phyloP scores from a whole-genome alignment of 83 land plant species.

The Picea abies region DNA sequence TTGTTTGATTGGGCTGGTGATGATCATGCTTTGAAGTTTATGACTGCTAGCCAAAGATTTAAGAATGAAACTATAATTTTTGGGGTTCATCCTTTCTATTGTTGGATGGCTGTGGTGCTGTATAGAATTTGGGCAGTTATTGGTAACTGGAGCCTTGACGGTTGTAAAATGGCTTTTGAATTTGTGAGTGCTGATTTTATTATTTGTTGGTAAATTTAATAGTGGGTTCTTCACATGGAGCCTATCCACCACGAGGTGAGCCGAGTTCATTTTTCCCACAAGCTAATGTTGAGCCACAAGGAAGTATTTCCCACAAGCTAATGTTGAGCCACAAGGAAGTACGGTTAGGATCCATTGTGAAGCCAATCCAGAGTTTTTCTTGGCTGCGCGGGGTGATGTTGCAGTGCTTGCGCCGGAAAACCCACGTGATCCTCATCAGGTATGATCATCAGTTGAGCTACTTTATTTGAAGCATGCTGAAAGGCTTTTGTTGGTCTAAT shows the following conservation, averaged over 20 bases:
- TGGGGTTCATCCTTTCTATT: no score
- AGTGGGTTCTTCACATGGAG: background rate
- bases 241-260: background rate
- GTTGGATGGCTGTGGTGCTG: no score
- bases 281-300: background rate
- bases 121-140: no score
- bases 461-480: background rate
- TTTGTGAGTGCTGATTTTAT: background rate
- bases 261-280: background rate
- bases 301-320: background rate
- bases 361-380: background rate
- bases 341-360: background rate
- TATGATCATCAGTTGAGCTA: background rate
- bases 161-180: background rate
- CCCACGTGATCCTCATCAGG: conserved; percentile 1
- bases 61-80: no score
- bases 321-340: background rate
- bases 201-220: background rate
- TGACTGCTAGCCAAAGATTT: no score
- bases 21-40: no score
- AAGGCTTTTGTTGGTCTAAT: background rate
- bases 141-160: no score
- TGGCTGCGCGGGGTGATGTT: background rate
- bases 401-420: conserved; percentile 3
- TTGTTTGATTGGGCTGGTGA: no score